These are phyloP conservation scores for Sphagnum contortum DNA, from an alignment of 225 moss, liverwort and hornwort genomes.

Conservation along the genomic window DNA sequence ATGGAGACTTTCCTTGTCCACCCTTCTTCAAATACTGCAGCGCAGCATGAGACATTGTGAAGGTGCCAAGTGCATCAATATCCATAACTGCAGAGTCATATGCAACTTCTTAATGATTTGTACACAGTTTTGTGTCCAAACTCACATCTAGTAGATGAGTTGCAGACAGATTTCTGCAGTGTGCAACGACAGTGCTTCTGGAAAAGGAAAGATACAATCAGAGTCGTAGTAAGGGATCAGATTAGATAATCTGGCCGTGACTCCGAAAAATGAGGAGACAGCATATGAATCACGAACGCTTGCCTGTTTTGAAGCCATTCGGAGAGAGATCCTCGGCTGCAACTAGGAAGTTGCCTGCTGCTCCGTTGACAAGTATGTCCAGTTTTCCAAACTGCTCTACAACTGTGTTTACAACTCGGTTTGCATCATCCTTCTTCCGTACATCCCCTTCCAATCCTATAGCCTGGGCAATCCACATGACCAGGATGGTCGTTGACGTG, in stretches of 20 bases:
- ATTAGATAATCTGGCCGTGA: no score
- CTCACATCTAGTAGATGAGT: no score
- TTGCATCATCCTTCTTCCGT: conserved; percentile 74
- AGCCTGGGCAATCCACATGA: conserved; percentile 28
- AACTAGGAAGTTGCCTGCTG: conserved; percentile 76
- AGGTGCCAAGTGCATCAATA: conserved; percentile 87
- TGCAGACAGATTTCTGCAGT: no score
- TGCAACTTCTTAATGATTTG: background rate
- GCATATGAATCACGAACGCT: background rate
- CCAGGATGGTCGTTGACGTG: background rate
- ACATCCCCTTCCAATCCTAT: conserved; percentile 73
- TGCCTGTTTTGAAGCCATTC: conserved; percentile 87
- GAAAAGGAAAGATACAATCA: no score
- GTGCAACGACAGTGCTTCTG: no score
- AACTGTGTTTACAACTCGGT: conserved; percentile 49
- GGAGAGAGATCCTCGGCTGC: conserved; percentile 87
- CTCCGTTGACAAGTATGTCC: conserved; percentile 76
- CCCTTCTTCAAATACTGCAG: conserved; percentile 74
- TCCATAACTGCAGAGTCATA: conserved; percentile 61
- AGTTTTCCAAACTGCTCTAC: conserved; percentile 65
- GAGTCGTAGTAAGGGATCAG: no score
- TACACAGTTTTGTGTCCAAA: no score
- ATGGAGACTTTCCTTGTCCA: conserved; percentile 59
- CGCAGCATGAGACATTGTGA: conserved; percentile 82
- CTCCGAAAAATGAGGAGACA: no score